Base-by-base conservation (phyloP, 768 basidiomycete genomes). In the Leccinum olivaceopallidum region DNA sequence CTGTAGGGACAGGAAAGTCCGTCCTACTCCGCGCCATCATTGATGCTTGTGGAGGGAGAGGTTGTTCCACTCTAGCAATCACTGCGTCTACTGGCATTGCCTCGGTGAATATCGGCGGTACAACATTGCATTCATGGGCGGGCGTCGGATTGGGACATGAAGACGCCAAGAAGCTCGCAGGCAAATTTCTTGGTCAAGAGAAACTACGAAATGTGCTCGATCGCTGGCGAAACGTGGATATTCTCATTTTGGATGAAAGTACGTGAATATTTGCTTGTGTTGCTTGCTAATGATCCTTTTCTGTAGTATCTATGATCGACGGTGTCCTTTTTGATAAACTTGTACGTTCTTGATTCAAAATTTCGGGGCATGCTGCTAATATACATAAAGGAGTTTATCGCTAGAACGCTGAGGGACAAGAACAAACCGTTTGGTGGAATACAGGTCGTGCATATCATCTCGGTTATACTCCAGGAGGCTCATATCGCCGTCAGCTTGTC, bases 231-330 rank as follows among this genome's bases (percentile, higher is more conserved):
- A 66, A 70, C 12, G 85, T 85, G 1, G 68, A 77, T 58, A 85
- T 87, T 5, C 79, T 96, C 26, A 87, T 96, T 65, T 83, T 96
- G 53, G 94, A 96, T 67, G 94, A 96, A 76, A 84, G 94, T 92
- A 69, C 64, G 83, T 72, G 49, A 49, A 14, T 39, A 50, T 55
- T 37, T 14, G 30, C 13, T 18, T 26, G 30, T 12, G 55, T 52
- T 44, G 3, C 24, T 47, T 32, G 28, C 51, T 60, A 16, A 59
- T 6, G 51, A 28, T 36, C 49, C 42, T 51, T 65, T 47, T 34
- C 13, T 52, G 12, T 57, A 95, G 92, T 95, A 55, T 95, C 94
- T 1, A 95, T 96, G 94, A 83, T 96, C 24, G 91, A 94, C 63
- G 92, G 88, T 5, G 67, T 67, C 9, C 73, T 92, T 3, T 93